phyloP scores from a whole-genome alignment of 1,284 basidiomycete genomes.

The Meripilus lineatus region DNA sequence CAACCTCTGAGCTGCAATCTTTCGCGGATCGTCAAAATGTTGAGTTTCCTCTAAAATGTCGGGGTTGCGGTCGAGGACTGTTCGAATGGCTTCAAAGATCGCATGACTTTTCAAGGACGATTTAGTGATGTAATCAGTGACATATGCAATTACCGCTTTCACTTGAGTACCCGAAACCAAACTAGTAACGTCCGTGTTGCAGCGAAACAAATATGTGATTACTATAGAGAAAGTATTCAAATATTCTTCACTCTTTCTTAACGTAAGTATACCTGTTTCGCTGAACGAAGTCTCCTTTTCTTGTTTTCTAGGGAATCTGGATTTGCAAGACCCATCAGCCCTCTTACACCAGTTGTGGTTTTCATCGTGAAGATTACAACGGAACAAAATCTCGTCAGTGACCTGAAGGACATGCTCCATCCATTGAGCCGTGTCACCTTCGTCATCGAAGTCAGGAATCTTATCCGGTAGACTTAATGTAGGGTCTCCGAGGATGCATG shows the following conservation, averaged over 20 bases:
- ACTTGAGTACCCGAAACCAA: constrained; percentile 31
- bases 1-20: constrained; percentile 5
- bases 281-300: constrained; percentile 15
- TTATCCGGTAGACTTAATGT: no score
- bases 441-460: no score
- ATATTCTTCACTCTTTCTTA: constrained; percentile 30
- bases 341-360: no score
- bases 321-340: constrained; percentile 26
- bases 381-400: no score
- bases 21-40: not conserved
- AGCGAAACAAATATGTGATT: constrained; percentile 29
- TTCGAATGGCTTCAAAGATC: constrained; percentile 27
- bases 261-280: constrained; percentile 23
- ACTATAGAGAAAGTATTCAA: constrained; percentile 28
- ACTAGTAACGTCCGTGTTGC: constrained; percentile 33
- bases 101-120: no score
- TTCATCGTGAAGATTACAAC: no score
- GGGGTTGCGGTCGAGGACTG: constrained; percentile 21
- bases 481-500: no score
- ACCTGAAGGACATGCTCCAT: no score
- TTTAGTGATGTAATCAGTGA: no score
- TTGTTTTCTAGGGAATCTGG: constrained; percentile 26
- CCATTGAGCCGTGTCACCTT: no score
- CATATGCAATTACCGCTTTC: no score
- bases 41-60: constrained; percentile 19